A percentile compares a stretch with the other conserved stretches of the same genome.
Evolutionary conservation across 2,329 filamentous ascomycete species (phyloP).

Genomic region (Venturia asperata): DNA sequence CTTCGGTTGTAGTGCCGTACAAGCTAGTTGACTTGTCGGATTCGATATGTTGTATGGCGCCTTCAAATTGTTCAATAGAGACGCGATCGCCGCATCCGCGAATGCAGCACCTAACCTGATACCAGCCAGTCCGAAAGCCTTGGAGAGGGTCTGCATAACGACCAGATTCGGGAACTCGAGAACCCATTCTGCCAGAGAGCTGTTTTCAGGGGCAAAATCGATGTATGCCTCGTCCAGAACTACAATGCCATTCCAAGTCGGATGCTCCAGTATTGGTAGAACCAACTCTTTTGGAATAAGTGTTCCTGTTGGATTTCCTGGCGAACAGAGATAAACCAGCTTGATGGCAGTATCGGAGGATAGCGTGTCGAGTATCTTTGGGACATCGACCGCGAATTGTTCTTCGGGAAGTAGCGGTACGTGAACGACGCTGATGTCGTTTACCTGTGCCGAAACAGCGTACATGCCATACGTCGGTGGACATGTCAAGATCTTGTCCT

Average conservation of each 20-base stretch:
- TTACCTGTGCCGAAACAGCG: slow-evolving; percentile 84
- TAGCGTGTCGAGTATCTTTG: slow-evolving; percentile 58
- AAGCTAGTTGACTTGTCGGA: slow-evolving; percentile 75
- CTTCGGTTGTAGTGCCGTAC: slow-evolving; percentile 57
- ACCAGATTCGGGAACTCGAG: slow-evolving; percentile 90
- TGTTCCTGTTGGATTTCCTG: slow-evolving; percentile 86
- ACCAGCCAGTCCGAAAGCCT: slow-evolving; percentile 91
- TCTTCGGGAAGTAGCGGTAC: slow-evolving; percentile 71
- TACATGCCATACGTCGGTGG: slow-evolving; percentile 99
- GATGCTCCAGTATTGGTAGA: slow-evolving; percentile 67
- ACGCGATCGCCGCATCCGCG: slow-evolving; percentile 64
- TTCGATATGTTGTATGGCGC: slow-evolving; percentile 94
- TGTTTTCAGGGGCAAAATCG: slow-evolving; percentile 75
- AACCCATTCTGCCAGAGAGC: slow-evolving; percentile 86
- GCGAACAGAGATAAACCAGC: slow-evolving; percentile 85
- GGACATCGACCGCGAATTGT: slow-evolving; percentile 65
- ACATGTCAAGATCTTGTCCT: slow-evolving; percentile 87
- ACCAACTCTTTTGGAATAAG: slow-evolving; percentile 71
- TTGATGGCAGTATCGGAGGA: slow-evolving; percentile 64
- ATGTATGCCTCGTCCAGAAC: slow-evolving; percentile 95
- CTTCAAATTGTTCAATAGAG: slow-evolving; percentile 82
- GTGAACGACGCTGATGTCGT: slow-evolving; percentile 79
- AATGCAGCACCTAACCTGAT: slow-evolving; percentile 88
- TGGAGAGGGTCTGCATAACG: slow-evolving; percentile 97
- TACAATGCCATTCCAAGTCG: slow-evolving; percentile 90